Conservation (phyloP, 768 basidiomycete species). For the Kwoniella sp. region DNA sequence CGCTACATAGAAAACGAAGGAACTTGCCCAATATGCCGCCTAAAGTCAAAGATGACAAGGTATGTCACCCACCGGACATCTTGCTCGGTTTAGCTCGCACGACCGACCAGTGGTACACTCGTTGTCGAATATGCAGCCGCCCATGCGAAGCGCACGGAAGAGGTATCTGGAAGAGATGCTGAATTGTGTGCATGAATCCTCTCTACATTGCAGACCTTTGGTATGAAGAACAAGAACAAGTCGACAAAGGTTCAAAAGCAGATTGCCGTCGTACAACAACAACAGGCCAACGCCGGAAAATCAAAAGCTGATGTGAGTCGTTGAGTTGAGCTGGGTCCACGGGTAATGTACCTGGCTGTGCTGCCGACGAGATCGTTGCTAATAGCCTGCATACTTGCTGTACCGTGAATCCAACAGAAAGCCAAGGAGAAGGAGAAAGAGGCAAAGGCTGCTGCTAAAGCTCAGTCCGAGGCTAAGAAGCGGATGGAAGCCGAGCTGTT, state of each 20-base stretch:
- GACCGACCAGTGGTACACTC: no score
- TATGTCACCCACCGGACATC: no score
- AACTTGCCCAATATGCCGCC: constrained; percentile 43
- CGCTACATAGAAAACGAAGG: constrained; percentile 2
- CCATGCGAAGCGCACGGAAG: no score
- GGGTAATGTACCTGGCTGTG: no score
- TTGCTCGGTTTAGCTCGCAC: background rate
- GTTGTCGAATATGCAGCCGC: no score
- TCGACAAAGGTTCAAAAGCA: constrained; percentile 88
- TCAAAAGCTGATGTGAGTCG: constrained; percentile 64
- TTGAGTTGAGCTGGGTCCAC: background rate
- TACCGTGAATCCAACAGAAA: background rate
- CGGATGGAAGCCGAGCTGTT: constrained; percentile 78
- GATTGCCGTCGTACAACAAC: constrained; percentile 76
- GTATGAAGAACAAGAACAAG: constrained; percentile 63
- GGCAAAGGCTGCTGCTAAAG: constrained; percentile 48
- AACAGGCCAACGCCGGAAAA: constrained; percentile 74
- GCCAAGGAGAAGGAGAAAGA: constrained; percentile 83
- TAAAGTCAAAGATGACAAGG: constrained; percentile 52
- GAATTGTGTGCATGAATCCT: constrained; percentile 1
- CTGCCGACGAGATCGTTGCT: background rate
- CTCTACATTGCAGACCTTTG: constrained; percentile 55
- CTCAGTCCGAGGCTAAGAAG: constrained; percentile 50
- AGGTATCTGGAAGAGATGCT: no score
- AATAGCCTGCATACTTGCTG: background rate